These are phyloP conservation scores for Plenodomus tracheiphilus DNA, from an alignment of 2,329 filamentous ascomycete species.

Conservation along the genomic window DNA sequence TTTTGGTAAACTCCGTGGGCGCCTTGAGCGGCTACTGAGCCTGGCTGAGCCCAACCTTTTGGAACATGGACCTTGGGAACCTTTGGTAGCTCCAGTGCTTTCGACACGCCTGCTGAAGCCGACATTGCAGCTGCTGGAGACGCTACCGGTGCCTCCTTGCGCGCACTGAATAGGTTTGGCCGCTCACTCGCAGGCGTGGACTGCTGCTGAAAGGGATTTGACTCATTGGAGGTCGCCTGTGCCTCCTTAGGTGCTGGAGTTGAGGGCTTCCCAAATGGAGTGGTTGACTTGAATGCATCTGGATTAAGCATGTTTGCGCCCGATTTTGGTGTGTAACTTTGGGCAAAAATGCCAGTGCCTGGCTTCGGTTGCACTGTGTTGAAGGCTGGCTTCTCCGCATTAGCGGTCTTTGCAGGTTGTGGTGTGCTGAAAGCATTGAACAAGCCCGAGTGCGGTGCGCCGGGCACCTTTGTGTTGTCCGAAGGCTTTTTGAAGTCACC, in stretches of 20 bases:
- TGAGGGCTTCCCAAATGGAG: constrained; percentile 5
- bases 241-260: constrained; percentile 13
- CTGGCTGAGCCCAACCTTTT: constrained; percentile 25
- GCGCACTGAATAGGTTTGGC: constrained; percentile 18
- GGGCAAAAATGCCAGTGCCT: constrained; percentile 23
- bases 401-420: constrained; percentile 21
- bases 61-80: constrained; percentile 32
- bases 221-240: constrained; percentile 10
- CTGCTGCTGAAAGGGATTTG: constrained; percentile 21
- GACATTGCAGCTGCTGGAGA: constrained; percentile 15
- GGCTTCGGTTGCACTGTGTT: constrained; percentile 24
- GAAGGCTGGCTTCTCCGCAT: constrained; percentile 20
- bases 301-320: too few species aligned
- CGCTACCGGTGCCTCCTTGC: constrained; percentile 15
- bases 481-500: constrained; percentile 7
- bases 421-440: constrained; percentile 30
- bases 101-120: constrained; percentile 6
- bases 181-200: constrained; percentile 14
- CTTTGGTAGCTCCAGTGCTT: constrained; percentile 19
- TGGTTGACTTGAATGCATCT: constrained; percentile 11
- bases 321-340: too few species aligned
- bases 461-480: constrained; percentile 14
- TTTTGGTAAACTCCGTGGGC: constrained; percentile 16
- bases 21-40: constrained; percentile 7
- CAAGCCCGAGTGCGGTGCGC: constrained; percentile 17